phyloP scores from a whole-genome alignment of 2,329 filamentous ascomycete species.

The Fusarium nygamai region DNA sequence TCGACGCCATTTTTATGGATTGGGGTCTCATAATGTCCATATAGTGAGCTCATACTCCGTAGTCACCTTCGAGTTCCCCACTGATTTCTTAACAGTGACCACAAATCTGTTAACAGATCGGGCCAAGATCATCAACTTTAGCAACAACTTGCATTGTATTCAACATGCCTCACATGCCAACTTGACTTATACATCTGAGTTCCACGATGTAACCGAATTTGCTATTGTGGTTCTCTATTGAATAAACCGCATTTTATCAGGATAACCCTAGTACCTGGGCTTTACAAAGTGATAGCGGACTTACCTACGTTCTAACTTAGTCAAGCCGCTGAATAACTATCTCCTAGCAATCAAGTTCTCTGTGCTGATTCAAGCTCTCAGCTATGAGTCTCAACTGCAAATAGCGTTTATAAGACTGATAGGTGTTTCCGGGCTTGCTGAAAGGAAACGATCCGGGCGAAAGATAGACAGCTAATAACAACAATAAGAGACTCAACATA shows the following conservation, averaged over 20 bases:
- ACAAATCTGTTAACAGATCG: not conserved
- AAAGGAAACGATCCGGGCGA: not conserved
- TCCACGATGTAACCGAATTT: accelerated
- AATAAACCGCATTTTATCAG: not conserved
- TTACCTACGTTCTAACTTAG: accelerated
- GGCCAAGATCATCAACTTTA: not conserved
- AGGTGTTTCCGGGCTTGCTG: not conserved
- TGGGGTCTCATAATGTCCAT: not conserved
- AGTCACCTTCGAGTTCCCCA: no score
- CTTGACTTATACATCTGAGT: accelerated
- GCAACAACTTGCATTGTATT: accelerated
- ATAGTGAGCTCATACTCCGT: not conserved
- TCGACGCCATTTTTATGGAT: not conserved
- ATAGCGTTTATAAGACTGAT: not conserved
- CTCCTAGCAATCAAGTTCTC: not conserved
- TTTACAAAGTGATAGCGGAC: accelerated
- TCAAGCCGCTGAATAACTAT: no score
- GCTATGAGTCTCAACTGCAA: no score
- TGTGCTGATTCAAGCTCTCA: no score
- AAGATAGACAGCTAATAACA: not conserved
- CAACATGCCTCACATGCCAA: accelerated
- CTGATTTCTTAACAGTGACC: accelerated
- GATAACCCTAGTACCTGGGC: not conserved
- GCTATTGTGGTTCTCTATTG: accelerated
- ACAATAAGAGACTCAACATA: not conserved